Evolutionary conservation across 768 basidiomycete genomes (phyloP).

Genomic region (Leccinum broughii): DNA sequence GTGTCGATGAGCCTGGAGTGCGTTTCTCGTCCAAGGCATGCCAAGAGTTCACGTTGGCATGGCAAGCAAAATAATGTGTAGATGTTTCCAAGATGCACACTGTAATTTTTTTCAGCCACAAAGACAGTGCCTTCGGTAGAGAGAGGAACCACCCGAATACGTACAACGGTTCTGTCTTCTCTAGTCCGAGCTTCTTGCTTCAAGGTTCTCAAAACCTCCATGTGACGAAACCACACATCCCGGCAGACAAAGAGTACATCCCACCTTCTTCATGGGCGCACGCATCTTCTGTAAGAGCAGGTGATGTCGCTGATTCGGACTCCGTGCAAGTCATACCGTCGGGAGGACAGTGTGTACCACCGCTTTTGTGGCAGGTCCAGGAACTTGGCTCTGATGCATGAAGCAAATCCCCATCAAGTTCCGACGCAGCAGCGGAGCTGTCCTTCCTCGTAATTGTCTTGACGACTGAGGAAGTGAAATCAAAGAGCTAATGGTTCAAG

Average conservation of each 20-base stretch:
- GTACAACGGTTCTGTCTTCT: background rate
- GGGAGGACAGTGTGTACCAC: background rate
- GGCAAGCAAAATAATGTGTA: background rate
- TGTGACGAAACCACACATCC: background rate
- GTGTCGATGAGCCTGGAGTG: background rate
- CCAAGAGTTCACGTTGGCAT: background rate
- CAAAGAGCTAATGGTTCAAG: background rate
- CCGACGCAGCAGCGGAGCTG: background rate
- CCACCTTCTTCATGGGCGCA: background rate
- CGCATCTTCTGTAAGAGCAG: background rate
- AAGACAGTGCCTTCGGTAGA: background rate
- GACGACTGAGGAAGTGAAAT: background rate
- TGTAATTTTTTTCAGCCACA: background rate
- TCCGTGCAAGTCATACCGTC: background rate
- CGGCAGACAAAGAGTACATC: background rate
- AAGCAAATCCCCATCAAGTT: background rate
- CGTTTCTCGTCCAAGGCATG: background rate
- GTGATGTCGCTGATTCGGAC: background rate
- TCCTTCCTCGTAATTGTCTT: background rate
- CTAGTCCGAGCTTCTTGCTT: background rate
- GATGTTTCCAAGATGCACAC: background rate
- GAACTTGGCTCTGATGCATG: background rate
- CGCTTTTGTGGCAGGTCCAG: background rate
- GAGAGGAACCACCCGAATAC: background rate
- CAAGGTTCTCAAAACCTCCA: background rate